Evolutionary conservation across 2,329 filamentous ascomycete species (phyloP), one percentile per base, ranked within the genome.

Genomic region (Stenocarpella maydis): DNA sequence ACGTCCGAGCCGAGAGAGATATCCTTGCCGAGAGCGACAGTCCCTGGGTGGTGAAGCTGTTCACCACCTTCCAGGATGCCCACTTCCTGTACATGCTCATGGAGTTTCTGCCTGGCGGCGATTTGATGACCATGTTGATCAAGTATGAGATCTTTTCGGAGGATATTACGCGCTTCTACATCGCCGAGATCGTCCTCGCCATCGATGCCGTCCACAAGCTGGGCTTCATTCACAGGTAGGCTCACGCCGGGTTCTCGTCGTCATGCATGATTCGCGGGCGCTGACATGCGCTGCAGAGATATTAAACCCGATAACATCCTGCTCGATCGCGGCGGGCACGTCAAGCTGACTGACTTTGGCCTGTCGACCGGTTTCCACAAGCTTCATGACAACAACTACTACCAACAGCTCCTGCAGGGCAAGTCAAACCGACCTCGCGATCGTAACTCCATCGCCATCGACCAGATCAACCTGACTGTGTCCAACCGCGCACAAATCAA

Each of bases 121-220:
- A 99, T 83, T 82, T 99, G 80, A 99, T 99, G 96, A 99, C 96
- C 4, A 99, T 99, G 96, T 86, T 99, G 75, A 99, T 99, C 85
- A 99, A 98, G 86, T 99, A 99, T 78, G 96, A 99, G 80, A 98
- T 99, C 80, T 99, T 99, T 81, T 97, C 94, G 0, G 95, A 98
- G 80, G 96, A 99, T 75, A 98, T 99, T 74, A 99, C 96, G 37
- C 90, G 96, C 21, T 99, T 99, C 82, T 99, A 99, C 82, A 99
- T 99, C 89, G 96, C 96, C 28, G 95, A 99, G 81, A 95, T 98
- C 76, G 93, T 97, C 28, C 87, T 98, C 78, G 96, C 96, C n/a
- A 98, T 99, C 74, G 96, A 99, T 78, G 96, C 96, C 17, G 96
- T 99, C 50, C 96, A 99, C 82, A 97, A 97, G 80, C 88, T 98